These are phyloP conservation scores for Penicillium polonicum DNA, from an alignment of 2,329 filamentous ascomycete species.

Conservation along the genomic window DNA sequence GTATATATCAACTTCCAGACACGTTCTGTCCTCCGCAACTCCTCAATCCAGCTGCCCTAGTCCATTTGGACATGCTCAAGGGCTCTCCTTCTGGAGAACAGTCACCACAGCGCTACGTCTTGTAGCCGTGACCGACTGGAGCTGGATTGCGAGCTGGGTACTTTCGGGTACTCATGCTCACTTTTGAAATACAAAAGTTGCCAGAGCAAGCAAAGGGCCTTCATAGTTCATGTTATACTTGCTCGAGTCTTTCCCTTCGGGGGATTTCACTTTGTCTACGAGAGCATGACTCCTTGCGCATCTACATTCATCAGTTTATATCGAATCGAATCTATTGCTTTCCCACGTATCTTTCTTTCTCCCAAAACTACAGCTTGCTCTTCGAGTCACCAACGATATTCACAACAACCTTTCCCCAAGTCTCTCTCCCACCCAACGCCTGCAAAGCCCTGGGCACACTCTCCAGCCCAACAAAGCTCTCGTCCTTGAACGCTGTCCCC, in stretches of 20 bases:
- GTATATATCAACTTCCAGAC: neutral
- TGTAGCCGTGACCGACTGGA: slow-evolving; percentile 45
- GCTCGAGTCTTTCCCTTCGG: slow-evolving; percentile 25
- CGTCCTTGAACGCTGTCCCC: slow-evolving; percentile 79
- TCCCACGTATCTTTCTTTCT: neutral
- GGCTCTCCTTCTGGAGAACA: slow-evolving; percentile 37
- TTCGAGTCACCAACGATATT: slow-evolving; percentile 69
- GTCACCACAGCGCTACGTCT: slow-evolving; percentile 41
- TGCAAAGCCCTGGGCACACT: slow-evolving; percentile 72
- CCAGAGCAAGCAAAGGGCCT: slow-evolving; percentile 45
- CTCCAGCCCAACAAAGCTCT: slow-evolving; percentile 79
- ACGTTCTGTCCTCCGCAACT: slow-evolving; percentile 27
- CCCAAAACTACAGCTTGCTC: slow-evolving; percentile 36
- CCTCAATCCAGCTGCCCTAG: slow-evolving; percentile 38
- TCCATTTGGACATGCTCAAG: slow-evolving; percentile 24
- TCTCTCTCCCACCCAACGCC: slow-evolving; percentile 74
- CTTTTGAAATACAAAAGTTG: slow-evolving; percentile 29
- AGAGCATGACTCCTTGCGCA: slow-evolving; percentile 50
- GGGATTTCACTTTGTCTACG: slow-evolving; percentile 28
- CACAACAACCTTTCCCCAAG: slow-evolving; percentile 95
- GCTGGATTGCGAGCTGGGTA: slow-evolving; percentile 35
- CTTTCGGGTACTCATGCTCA: slow-evolving; percentile 12
- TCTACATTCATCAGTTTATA: slow-evolving; percentile 31
- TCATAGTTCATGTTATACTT: slow-evolving; percentile 48
- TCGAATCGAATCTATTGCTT: slow-evolving; percentile 3